Evolutionary conservation across 2,329 filamentous ascomycete species (phyloP).

Genomic region (Ceratocystis albifundus): DNA sequence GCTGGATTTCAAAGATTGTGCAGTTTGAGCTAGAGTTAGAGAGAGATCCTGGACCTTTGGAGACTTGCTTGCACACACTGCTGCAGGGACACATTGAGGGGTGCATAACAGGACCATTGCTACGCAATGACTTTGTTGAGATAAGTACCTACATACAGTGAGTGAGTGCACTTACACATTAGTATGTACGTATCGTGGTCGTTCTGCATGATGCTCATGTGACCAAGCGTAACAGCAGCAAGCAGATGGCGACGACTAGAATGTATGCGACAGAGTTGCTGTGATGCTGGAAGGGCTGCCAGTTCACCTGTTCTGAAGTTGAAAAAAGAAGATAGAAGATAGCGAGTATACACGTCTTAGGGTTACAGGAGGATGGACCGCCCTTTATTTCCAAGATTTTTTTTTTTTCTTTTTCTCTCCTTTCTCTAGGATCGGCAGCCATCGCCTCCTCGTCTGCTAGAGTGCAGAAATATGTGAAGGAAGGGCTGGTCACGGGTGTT

Average conservation of each 20-base stretch:
- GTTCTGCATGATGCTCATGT: not conserved
- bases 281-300: too few species aligned
- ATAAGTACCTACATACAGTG: not conserved
- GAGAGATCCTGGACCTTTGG: not conserved
- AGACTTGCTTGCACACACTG: not conserved
- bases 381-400: too few species aligned
- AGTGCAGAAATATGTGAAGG: too few species aligned
- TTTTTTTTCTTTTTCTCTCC: too few species aligned
- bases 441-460: not conserved
- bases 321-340: too few species aligned
- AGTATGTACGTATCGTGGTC: not conserved
- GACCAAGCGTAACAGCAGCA: not conserved
- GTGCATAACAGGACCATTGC: not conserved
- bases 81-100: constrained; percentile 8
- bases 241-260: too few species aligned
- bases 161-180: not conserved
- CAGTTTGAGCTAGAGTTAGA: not conserved
- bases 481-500: not conserved
- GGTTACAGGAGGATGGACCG: not conserved
- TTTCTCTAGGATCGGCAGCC: not conserved
- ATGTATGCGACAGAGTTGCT: too few species aligned
- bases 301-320: too few species aligned
- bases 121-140: not conserved
- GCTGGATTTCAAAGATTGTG: not conserved
- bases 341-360: not conserved